Evolutionary conservation across 2,329 filamentous ascomycete genomes (phyloP), one percentile per base, ranked within the genome.

Genomic region (Pseudocercospora macadamiae): DNA sequence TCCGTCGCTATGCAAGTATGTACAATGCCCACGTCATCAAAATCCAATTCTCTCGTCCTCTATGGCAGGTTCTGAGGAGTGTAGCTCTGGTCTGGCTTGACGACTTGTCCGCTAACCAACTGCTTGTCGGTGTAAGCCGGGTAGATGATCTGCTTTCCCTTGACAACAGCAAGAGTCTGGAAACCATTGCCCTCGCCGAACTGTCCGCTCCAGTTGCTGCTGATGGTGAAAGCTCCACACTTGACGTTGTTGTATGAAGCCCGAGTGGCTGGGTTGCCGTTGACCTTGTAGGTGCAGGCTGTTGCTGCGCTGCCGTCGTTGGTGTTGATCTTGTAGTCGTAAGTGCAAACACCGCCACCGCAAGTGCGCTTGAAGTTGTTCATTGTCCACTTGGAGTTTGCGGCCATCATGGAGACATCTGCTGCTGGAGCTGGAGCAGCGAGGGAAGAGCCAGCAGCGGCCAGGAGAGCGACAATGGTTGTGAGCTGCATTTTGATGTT

Each of bases 21-120:
- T 32, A 32, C 28, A 32, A 32, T 7, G 28, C 12, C n/a, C n/a
- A n/a, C n/a, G n/a, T n/a, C n/a, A n/a, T n/a, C n/a, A n/a, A n/a
- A n/a, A n/a, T n/a, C n/a, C n/a, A n/a, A n/a, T n/a, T n/a, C n/a
- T n/a, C n/a, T n/a, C 18, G 3, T 34, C 36, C 51, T 62, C 54
- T 61, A 64, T 54, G 63, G 59, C n/a, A 65, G 54, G 47, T 59
- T 57, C 51, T 61, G 57, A 34, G 65, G 63, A 39, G 65, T 63
- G 56, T 66, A 66, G 61, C 63, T 64, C 64, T 66, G 61, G 52
- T 67, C 60, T 19, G 63, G 65, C 55, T 52, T 60, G 36, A 67
- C 65, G n/a, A 59, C 55, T 37, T 59, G 23, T 18, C 56, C 59
- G 5, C 26, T 54, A 2, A 34, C 62, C n/a, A 67, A 34, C 56